These are phyloP conservation scores for Phytophthora aleatoria DNA, from an alignment of 352 stramenopile species.

Conservation along the genomic window DNA sequence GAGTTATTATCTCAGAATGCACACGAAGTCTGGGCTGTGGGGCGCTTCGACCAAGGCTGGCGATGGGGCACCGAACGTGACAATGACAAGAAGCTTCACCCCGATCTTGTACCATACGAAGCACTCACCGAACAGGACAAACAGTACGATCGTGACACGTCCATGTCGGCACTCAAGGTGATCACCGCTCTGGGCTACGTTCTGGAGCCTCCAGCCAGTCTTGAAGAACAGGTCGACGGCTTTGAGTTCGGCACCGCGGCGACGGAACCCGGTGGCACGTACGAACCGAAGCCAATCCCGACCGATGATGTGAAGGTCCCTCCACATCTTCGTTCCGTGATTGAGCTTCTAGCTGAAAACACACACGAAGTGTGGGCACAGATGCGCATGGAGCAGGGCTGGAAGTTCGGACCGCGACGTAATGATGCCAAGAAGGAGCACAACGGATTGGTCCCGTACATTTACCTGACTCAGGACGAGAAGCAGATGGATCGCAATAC, in stretches of 20 bases:
- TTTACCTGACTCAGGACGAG: constrained; percentile 78
- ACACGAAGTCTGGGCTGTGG: constrained; percentile 83
- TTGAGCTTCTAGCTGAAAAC: constrained; percentile 80
- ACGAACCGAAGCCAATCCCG: constrained; percentile 63
- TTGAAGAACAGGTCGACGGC: constrained; percentile 51
- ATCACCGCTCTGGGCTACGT: constrained; percentile 79
- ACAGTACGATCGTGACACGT: constrained; percentile 83
- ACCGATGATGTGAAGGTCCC: constrained; percentile 70
- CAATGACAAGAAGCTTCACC: constrained; percentile 72
- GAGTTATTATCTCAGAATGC: constrained; percentile 79
- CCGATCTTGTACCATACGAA: constrained; percentile 77
- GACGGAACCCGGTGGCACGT: constrained; percentile 56
- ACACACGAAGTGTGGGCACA: constrained; percentile 85
- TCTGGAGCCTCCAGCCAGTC: constrained; percentile 49
- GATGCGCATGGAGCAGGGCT: constrained; percentile 82
- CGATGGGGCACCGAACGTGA: constrained; percentile 64
- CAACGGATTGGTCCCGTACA: constrained; percentile 79
- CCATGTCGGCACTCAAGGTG: constrained; percentile 77
- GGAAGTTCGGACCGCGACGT: constrained; percentile 71
- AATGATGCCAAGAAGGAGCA: constrained; percentile 75
- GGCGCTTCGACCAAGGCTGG: constrained; percentile 73
- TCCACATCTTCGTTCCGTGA: constrained; percentile 61
- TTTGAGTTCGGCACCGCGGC: constrained; percentile 63
- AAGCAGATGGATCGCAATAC: constrained; percentile 88
- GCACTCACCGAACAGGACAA: constrained; percentile 76